Conservation (phyloP, 2,329 filamentous ascomycete genomes). For the Pyrenophora graminea region DNA sequence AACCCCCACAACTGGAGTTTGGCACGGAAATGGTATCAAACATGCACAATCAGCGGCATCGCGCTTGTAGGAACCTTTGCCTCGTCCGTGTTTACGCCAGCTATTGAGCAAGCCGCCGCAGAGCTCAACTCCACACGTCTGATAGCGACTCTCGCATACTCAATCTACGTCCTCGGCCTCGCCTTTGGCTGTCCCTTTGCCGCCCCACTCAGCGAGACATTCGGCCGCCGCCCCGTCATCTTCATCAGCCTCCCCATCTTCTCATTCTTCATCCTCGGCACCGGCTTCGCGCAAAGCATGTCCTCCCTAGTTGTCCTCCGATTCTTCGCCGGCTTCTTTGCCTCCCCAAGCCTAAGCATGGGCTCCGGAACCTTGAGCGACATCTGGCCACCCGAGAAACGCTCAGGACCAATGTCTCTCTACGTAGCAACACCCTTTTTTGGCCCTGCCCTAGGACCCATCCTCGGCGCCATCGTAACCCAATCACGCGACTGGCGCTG, state of each 20-base stretch:
- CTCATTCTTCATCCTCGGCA: slow-evolving; percentile 55
- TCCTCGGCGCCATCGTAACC: slow-evolving; percentile 48
- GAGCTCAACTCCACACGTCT: slow-evolving; percentile 25
- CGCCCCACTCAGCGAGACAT: slow-evolving; percentile 74
- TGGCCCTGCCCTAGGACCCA: slow-evolving; percentile 41
- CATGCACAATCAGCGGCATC: slow-evolving; percentile 14
- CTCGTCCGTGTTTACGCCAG: slow-evolving; percentile 15
- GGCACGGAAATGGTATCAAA: slow-evolving; percentile 17
- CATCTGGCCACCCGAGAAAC: slow-evolving; percentile 34
- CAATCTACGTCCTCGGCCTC: slow-evolving; percentile 50
- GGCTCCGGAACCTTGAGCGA: slow-evolving; percentile 48
- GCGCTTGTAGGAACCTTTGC: slow-evolving; percentile 17
- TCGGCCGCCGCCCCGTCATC: slow-evolving; percentile 70
- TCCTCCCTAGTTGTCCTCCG: slow-evolving; percentile 72
- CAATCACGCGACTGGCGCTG: slow-evolving; percentile 47
- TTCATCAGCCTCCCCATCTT: slow-evolving; percentile 69
- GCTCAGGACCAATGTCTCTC: slow-evolving; percentile 36
- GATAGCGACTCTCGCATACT: slow-evolving; percentile 26
- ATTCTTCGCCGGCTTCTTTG: slow-evolving; percentile 49
- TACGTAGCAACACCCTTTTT: slow-evolving; percentile 46
- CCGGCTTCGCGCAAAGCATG: slow-evolving; percentile 62
- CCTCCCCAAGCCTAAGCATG: slow-evolving; percentile 41
- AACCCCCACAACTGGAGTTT: slow-evolving; percentile 20
- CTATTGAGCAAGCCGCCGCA: slow-evolving; percentile 9
- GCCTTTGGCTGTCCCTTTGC: slow-evolving; percentile 73